phyloP scores from a whole-genome alignment of 805 yeast species.

The Lachancea fermentati region DNA sequence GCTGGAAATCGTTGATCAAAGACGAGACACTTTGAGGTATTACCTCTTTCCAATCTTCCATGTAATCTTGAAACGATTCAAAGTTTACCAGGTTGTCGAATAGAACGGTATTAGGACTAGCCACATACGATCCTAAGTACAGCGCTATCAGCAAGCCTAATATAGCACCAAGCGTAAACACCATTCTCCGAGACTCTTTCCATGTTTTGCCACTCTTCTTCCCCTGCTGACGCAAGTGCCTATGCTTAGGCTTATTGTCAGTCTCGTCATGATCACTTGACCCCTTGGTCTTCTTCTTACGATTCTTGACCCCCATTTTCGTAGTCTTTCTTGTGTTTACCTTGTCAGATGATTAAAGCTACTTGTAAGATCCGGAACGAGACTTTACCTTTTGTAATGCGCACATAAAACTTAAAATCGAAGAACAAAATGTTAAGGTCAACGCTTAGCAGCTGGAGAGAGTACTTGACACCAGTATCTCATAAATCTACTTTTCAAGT shows the following conservation, averaged over 20 bases:
- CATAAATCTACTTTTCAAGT: conserved; percentile 78
- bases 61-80: conserved; percentile 51
- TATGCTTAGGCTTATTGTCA: conserved; percentile 1
- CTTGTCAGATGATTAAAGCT: neutral
- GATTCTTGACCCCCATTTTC: conserved; percentile 6
- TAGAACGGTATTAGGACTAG: conserved; percentile 26
- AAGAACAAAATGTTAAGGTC: conserved; percentile 52
- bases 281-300: conserved; percentile 2
- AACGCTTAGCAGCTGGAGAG: conserved; percentile 77
- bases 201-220: conserved; percentile 14
- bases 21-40: conserved; percentile 63
- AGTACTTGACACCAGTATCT: conserved; percentile 85
- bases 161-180: conserved; percentile 66
- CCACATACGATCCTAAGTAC: conserved; percentile 44
- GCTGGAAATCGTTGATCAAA: conserved; percentile 50
- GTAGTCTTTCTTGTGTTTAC: neutral
- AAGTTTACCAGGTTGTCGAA: conserved; percentile 47
- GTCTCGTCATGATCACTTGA: conserved; percentile 6
- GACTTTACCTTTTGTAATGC: neutral
- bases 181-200: conserved; percentile 49
- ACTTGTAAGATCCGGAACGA: neutral
- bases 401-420: neutral
- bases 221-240: neutral
- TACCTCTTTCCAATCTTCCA: conserved; percentile 68
- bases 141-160: conserved; percentile 63